A percentile compares a stretch with the other conserved stretches of the same genome.
Conservation (phyloP, 306 rosid genomes). For the Castanopsis chinensis region DNA sequence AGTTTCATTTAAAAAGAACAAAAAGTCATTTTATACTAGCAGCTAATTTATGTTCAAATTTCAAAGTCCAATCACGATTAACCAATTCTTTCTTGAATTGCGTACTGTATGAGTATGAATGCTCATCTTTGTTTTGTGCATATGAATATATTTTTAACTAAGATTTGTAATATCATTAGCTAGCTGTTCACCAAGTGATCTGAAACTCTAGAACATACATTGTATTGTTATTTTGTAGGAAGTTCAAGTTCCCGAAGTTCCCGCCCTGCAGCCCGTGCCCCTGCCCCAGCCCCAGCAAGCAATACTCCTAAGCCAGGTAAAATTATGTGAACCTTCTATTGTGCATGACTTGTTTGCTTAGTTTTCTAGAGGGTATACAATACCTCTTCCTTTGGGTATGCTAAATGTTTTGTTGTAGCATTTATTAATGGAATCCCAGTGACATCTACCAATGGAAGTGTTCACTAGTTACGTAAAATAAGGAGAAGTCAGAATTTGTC, state of each 20-base stretch:
- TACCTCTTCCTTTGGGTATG: background rate
- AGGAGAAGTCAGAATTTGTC: background rate
- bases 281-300: background rate
- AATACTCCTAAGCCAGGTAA: slow-evolving; percentile 30
- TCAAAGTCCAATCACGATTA: no score
- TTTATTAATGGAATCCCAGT: no score
- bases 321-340: background rate
- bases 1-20: no score
- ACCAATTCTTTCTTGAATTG: no score
- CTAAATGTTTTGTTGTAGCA: no score
- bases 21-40: no score
- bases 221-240: slow-evolving; percentile 17
- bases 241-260: slow-evolving; percentile 28
- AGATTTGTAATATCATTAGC: background rate
- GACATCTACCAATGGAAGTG: background rate
- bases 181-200: background rate
- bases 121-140: no score
- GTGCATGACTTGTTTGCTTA: background rate
- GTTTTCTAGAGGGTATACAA: background rate
- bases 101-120: no score
- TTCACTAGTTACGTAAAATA: background rate
- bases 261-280: slow-evolving; percentile 19
- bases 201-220: background rate
- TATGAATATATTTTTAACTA: no score
- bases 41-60: no score